These are phyloP conservation scores for Prunella vulgaris DNA, from an alignment of 257 asterid species.

Conservation along the genomic window DNA sequence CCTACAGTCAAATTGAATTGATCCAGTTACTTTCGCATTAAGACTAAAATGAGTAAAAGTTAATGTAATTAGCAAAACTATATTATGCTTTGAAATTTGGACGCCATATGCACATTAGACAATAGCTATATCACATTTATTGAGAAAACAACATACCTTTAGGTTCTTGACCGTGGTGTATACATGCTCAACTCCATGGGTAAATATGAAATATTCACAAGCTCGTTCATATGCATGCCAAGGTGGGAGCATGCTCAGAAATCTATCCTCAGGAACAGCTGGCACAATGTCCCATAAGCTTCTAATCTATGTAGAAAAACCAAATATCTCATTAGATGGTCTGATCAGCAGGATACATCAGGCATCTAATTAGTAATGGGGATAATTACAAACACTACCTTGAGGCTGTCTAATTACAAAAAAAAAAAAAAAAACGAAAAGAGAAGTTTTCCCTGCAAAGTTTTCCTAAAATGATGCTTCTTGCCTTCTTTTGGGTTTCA, in stretches of 20 bases:
- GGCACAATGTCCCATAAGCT: slow-evolving; percentile 82
- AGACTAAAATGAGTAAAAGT: not conserved
- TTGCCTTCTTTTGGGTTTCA: too few relatives aligned
- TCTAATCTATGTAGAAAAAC: slow-evolving; percentile 41
- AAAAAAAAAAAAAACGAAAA: not conserved
- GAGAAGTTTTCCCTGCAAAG: not conserved
- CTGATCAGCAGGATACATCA: not conserved
- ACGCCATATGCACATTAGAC: not conserved
- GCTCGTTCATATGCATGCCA: slow-evolving; percentile 99
- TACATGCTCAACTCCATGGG: slow-evolving; percentile 66
- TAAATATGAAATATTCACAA: slow-evolving; percentile 74
- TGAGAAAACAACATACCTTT: slow-evolving; percentile 42
- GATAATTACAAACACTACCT: not conserved
- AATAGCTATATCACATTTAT: slow-evolving; percentile 5
- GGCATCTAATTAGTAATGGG: not conserved
- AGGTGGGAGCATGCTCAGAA: slow-evolving; percentile 92
- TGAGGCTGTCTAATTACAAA: not conserved
- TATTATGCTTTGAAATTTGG: slow-evolving; percentile 2
- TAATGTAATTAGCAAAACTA: not conserved
- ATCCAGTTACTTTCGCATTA: not conserved
- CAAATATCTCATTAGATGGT: slow-evolving; percentile 22
- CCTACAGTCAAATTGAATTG: slow-evolving; percentile 43
- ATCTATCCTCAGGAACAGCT: slow-evolving; percentile 77
- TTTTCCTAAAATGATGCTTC: too few relatives aligned
- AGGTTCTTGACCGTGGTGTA: slow-evolving; percentile 72